Evolutionary conservation across 495 filamentous ascomycete genomes (phyloP).

Genomic region (Chaetomium fimeti): DNA sequence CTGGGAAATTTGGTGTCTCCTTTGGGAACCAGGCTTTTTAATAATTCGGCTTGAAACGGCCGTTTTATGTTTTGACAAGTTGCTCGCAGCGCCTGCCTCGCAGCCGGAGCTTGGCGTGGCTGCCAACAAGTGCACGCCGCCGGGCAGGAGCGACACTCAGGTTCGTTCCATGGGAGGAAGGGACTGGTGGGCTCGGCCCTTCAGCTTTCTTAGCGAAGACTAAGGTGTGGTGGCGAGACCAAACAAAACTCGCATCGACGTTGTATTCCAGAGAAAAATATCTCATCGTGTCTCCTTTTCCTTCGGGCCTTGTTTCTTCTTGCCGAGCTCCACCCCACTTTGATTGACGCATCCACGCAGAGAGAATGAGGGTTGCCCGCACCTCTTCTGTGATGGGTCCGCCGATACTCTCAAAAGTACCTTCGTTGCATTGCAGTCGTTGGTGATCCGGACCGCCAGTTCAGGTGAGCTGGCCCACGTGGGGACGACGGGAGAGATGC

Average conservation of each 20-base stretch:
- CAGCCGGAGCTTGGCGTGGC: no score
- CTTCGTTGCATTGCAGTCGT: slow-evolving; percentile 9
- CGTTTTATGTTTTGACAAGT: neutral
- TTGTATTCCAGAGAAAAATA: slow-evolving; percentile 16
- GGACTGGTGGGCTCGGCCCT: neutral
- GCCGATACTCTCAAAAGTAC: neutral
- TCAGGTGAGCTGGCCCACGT: slow-evolving; percentile 17
- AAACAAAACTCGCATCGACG: neutral
- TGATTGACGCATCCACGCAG: slow-evolving; percentile 19
- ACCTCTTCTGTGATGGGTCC: slow-evolving; percentile 12
- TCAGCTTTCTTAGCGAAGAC: neutral
- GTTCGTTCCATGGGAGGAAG: no score
- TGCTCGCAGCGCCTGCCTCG: neutral
- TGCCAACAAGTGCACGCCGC: no score
- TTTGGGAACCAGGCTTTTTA: slow-evolving; percentile 27
- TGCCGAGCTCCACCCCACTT: slow-evolving; percentile 22
- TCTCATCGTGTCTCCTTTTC: slow-evolving; percentile 15
- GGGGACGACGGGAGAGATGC: slow-evolving; percentile 8
- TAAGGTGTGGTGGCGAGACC: neutral
- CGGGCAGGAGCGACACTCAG: no score
- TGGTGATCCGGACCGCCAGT: slow-evolving; percentile 11
- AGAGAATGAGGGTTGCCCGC: slow-evolving; percentile 6
- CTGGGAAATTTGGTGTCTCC: slow-evolving; percentile 33
- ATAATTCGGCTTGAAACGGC: slow-evolving; percentile 14
- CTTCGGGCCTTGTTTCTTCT: slow-evolving; percentile 19